Evolutionary conservation across 495 filamentous ascomycete genomes (phyloP), one percentile per base, ranked within the genome.

Genomic region (Clohesyomyces aquaticus): DNA sequence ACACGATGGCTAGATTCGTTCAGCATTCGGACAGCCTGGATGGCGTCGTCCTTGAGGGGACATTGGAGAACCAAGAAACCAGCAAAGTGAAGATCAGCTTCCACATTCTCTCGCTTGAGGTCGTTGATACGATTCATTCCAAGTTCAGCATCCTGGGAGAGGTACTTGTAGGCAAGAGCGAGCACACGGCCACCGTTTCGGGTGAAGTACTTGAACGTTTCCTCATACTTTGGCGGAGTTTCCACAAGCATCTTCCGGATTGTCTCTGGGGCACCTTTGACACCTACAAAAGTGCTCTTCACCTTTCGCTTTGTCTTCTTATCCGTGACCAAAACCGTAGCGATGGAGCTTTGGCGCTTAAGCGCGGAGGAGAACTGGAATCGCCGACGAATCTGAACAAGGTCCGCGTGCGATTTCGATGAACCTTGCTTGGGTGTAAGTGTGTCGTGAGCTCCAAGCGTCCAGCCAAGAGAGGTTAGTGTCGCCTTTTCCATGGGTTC

Each of bases 401-500:
- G 78, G 22, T 88, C 84, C 21, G 69, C 69, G 25, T 63, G 55
- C 8, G 72, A 72, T 19, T 78, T 71, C 35, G 80, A 77, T 11
- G 82, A 82, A 12, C 78, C 74, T 4, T 78, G 74, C 71, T 88
- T 88, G 66, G 78, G 82, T 0, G 81, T 80, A 10, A 99, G 83
- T 35, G 80, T 89, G 70, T 98, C 95, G 59, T 94, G 93, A 61
- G 85, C 88, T 28, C 93, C 91, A 26, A 99, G 80, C 43, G 83
- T 85, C 94, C 94, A 99, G 35, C 93, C 91, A 50, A 99, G 85
- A 59, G 92, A 90, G 11, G 80, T 79, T 19, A 99, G 79, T 11
- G 94, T 97, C 41, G 94, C 94, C 75, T 97, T 96, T 71, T 99
- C 94, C 94, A 99, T 99, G 16, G 94, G 94, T 73, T 99, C 94